Evolutionary conservation across 2,329 filamentous ascomycete genomes (phyloP).

Genomic region (Penicillium janthinellum): DNA sequence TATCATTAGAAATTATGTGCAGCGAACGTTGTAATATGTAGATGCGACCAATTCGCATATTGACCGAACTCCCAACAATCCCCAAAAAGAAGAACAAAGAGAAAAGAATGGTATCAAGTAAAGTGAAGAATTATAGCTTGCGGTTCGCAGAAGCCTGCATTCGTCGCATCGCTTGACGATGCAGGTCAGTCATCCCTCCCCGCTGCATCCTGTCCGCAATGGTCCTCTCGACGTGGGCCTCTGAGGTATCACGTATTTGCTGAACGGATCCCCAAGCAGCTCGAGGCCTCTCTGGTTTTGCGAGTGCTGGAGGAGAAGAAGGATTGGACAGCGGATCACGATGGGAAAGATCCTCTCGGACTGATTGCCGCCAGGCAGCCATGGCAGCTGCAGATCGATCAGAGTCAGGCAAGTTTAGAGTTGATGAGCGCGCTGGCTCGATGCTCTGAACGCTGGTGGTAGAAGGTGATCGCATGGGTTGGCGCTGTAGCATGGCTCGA

Average conservation of each 20-base stretch:
- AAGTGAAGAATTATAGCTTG: conserved; percentile 21
- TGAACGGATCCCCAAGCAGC: conserved; percentile 60
- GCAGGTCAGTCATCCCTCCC: conserved; percentile 72
- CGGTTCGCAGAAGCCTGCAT: conserved; percentile 68
- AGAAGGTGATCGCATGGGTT: conserved; percentile 51
- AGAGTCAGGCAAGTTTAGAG: conserved; percentile 12
- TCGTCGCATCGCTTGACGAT: conserved; percentile 75
- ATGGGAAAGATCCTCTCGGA: conserved; percentile 62
- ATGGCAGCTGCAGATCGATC: conserved; percentile 56
- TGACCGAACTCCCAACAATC: neutral
- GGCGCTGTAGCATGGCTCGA: conserved; percentile 61
- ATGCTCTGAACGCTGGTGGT: conserved; percentile 50
- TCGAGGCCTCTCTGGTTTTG: conserved; percentile 62
- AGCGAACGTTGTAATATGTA: neutral
- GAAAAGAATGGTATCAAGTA: conserved; percentile 16
- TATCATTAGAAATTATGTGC: conserved; percentile 18
- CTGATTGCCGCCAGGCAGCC: conserved; percentile 67
- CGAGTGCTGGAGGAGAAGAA: conserved; percentile 32
- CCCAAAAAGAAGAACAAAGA: conserved; percentile 12
- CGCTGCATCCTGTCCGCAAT: conserved; percentile 77
- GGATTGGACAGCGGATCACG: conserved; percentile 33
- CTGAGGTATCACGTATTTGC: conserved; percentile 60
- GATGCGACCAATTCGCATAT: neutral
- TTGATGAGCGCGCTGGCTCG: conserved; percentile 16
- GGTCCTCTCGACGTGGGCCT: conserved; percentile 61